Percentiles rank a stretch among this genome's conserved stretches.
Evolutionary conservation across 1,284 basidiomycete species (phyloP).

Genomic region (Marasmius sp.): DNA sequence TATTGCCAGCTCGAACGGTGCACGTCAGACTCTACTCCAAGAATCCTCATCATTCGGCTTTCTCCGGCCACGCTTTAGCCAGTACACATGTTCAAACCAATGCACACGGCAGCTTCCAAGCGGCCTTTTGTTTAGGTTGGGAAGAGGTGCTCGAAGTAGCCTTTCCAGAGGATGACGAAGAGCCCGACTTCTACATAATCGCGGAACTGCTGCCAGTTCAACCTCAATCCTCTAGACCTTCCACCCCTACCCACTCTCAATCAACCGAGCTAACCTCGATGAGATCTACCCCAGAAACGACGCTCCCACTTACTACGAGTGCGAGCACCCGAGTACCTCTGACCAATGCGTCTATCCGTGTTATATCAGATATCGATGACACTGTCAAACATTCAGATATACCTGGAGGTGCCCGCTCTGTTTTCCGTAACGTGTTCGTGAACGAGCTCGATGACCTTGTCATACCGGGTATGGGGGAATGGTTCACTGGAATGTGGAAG

Average conservation of each 20-base stretch:
- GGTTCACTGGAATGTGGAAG: conserved; percentile 73
- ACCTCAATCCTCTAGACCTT: conserved; percentile 1
- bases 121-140: conserved; percentile 64
- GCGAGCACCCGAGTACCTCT: conserved; percentile 42
- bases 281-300: not conserved
- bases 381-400: conserved; percentile 84
- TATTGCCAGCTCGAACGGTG: conserved; percentile 58
- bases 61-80: conserved; percentile 24
- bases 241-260: conserved; percentile 15
- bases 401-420: conserved; percentile 68
- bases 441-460: conserved; percentile 74
- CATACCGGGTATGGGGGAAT: conserved; percentile 84
- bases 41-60: conserved; percentile 14
- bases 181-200: conserved; percentile 57
- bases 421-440: conserved; percentile 81
- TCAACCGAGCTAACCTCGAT: not conserved
- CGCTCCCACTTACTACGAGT: conserved; percentile 23
- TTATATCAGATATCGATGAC: conserved; percentile 95
- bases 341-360: conserved; percentile 59
- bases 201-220: conserved; percentile 49
- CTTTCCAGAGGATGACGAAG: conserved; percentile 49
- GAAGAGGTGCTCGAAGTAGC: conserved; percentile 59
- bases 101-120: conserved; percentile 71
- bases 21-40: conserved; percentile 38
- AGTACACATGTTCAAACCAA: conserved; percentile 53